Conservation (phyloP, 1,284 basidiomycete genomes). For the Lentinula novae-zelandiae region DNA sequence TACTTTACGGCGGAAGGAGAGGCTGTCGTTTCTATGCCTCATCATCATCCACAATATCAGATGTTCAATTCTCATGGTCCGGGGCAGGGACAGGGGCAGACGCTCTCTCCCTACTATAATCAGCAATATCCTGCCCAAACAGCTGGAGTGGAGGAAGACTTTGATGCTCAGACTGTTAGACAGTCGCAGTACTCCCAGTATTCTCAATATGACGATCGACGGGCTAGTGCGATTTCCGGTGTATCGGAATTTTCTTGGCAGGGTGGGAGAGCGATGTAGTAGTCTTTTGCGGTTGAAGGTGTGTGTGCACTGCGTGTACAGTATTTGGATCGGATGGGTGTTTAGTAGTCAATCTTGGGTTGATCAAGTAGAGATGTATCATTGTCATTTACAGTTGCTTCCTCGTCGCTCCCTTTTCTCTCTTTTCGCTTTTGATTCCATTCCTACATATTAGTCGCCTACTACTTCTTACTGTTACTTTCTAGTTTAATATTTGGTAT, state of each 20-base stretch:
- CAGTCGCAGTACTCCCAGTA: conserved; percentile 10
- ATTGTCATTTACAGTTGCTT: background rate
- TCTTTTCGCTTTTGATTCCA: background rate
- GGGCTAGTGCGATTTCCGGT: conserved; percentile 23
- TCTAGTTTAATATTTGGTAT: background rate
- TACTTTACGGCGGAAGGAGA: conserved; percentile 31
- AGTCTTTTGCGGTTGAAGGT: background rate
- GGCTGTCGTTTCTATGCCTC: conserved; percentile 10
- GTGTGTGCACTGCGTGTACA: background rate
- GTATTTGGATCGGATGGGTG: background rate
- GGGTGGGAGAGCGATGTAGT: conserved; percentile 37
- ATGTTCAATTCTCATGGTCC: background rate
- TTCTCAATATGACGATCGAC: conserved; percentile 21
- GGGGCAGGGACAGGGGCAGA: background rate
- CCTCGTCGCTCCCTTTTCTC: background rate
- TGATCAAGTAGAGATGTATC: background rate
- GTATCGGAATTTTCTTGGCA: conserved; percentile 30
- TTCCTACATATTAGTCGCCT: background rate
- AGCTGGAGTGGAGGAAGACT: background rate
- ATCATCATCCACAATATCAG: background rate
- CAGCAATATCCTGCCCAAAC: background rate
- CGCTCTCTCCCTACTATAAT: background rate
- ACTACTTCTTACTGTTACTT: background rate
- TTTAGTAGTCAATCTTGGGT: background rate
- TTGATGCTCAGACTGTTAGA: conserved; percentile 1